Evolutionary conservation across 164 flowering plant species (phyloP).

Genomic region (grape (Vitis vinifera)): DNA sequence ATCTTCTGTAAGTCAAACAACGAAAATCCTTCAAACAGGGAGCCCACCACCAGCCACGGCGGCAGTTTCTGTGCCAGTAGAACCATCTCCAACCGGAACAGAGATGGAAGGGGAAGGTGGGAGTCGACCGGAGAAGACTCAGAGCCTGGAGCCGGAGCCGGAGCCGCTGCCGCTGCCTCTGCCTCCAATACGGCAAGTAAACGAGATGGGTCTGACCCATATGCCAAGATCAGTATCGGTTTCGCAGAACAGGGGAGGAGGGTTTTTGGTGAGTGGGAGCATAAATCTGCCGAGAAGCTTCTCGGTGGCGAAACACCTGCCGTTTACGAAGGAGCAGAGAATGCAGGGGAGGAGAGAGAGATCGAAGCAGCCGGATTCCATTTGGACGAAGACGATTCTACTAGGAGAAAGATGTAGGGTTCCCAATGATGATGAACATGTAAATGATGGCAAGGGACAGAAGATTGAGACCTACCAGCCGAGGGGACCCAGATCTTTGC

Average conservation of each 20-base stretch:
- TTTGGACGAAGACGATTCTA: slow-evolving; percentile 77
- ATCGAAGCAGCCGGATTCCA: slow-evolving; percentile 38
- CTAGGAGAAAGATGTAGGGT: slow-evolving; percentile 72
- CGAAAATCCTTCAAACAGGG: background rate
- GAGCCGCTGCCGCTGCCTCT: slow-evolving; percentile 14
- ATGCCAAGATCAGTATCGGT: slow-evolving; percentile 8
- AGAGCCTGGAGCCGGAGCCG: too few relatives aligned
- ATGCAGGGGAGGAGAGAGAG: slow-evolving; percentile 14
- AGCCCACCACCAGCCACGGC: too few relatives aligned
- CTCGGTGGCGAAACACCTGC: background rate
- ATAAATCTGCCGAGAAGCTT: slow-evolving; percentile 20
- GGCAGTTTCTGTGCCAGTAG: too few relatives aligned
- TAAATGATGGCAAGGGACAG: slow-evolving; percentile 48
- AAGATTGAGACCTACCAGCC: slow-evolving; percentile 35
- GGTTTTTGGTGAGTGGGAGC: slow-evolving; percentile 25
- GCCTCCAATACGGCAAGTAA: slow-evolving; percentile 15
- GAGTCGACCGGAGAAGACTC: too few relatives aligned
- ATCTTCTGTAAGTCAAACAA: background rate
- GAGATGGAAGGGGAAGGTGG: too few relatives aligned
- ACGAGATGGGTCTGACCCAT: background rate
- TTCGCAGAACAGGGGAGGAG: background rate
- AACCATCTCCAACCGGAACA: too few relatives aligned
- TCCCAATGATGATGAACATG: slow-evolving; percentile 51
- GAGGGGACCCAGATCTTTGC: slow-evolving; percentile 9
- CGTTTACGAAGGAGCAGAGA: slow-evolving; percentile 10